Evolutionary conservation across 148 eudicot genomes (phyloP).

Genomic region (Fallopia convolvulus): DNA sequence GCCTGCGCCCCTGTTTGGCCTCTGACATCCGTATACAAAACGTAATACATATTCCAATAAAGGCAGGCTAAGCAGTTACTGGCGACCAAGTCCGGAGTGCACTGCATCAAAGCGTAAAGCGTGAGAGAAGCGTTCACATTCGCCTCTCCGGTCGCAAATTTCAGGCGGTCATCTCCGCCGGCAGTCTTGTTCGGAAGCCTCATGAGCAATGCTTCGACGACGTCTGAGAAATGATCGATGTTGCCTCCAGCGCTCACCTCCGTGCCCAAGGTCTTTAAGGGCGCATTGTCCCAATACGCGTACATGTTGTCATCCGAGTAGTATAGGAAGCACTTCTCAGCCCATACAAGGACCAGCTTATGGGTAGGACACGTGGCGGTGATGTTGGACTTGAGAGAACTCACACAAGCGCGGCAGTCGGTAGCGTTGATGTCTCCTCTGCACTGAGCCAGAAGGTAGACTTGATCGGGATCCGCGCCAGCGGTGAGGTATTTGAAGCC

Average conservation of each 20-base stretch:
- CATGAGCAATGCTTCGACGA: not conserved
- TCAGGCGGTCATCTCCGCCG: slow-evolving; percentile 12
- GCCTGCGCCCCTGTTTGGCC: not conserved
- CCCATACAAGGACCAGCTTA: too few species aligned
- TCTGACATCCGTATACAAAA: not conserved
- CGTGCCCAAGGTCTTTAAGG: too few species aligned
- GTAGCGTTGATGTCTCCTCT: too few species aligned
- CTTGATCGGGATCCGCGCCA: too few species aligned
- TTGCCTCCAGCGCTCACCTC: not conserved
- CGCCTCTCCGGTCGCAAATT: slow-evolving; percentile 17
- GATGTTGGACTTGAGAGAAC: too few species aligned
- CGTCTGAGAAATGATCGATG: not conserved
- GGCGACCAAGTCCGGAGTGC: slow-evolving; percentile 14
- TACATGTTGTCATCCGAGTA: too few species aligned
- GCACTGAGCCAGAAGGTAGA: too few species aligned
- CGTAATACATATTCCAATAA: not conserved
- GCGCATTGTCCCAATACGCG: too few species aligned
- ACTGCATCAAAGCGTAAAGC: slow-evolving; percentile 21
- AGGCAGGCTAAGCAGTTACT: slow-evolving; percentile 20
- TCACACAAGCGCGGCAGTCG: too few species aligned
- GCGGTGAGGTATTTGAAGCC: too few species aligned
- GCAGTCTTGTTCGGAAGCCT: slow-evolving; percentile 11
- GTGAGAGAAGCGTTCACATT: not conserved
- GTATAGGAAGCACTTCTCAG: too few species aligned
- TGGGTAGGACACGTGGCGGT: too few species aligned